phyloP scores from a whole-genome alignment of 139 green algal genomes.

The Klebsormidium nitens region DNA sequence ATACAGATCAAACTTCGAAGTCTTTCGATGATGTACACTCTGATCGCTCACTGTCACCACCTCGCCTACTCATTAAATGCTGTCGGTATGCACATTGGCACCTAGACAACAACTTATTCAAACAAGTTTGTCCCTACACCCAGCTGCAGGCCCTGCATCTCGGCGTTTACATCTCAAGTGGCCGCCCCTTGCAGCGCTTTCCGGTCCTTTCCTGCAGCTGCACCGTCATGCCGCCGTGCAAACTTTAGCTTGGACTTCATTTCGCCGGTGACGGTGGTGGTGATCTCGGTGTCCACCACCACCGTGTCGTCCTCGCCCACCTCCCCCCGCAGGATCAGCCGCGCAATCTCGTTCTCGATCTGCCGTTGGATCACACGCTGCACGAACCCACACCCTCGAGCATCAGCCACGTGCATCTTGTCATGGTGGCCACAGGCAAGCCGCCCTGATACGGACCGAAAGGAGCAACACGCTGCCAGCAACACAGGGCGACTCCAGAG shows the following conservation, averaged over 20 bases:
- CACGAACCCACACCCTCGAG: not conserved
- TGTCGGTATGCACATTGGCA: too few relatives aligned
- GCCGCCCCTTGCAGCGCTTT: not conserved
- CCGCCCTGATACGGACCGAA: not conserved
- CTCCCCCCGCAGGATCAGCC: conserved; percentile 68
- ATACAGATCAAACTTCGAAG: too few relatives aligned
- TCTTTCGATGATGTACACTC: too few relatives aligned
- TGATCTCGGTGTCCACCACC: conserved; percentile 46
- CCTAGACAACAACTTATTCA: too few relatives aligned
- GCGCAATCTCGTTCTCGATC: conserved; percentile 90
- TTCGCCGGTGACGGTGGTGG: not conserved
- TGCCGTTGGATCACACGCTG: conserved; percentile 90
- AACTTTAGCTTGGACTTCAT: not conserved
- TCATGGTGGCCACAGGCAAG: not conserved
- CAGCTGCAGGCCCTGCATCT: not conserved
- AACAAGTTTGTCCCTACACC: not conserved
- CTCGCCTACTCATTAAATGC: too few relatives aligned
- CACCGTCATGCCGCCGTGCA: not conserved
- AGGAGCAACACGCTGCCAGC: not conserved
- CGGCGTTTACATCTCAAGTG: not conserved
- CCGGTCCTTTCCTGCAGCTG: not conserved
- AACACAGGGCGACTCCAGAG: not conserved
- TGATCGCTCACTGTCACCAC: too few relatives aligned
- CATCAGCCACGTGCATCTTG: not conserved
- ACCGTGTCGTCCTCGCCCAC: conserved; percentile 65